Evolutionary conservation across 768 basidiomycete species (phyloP).

Genomic region (Agaricus subrufescens): DNA sequence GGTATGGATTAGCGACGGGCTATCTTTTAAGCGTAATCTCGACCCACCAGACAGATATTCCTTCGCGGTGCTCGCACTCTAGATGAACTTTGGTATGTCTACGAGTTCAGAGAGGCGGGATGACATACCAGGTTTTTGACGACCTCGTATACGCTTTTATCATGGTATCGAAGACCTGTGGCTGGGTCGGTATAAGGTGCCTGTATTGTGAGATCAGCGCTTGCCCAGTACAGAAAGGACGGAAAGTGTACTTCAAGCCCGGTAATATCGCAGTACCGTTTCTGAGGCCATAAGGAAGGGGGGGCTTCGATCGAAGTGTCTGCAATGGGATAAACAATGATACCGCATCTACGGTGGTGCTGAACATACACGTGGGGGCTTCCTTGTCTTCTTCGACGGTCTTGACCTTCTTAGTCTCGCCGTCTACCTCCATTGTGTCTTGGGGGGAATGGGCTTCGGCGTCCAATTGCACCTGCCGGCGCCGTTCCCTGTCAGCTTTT

Average conservation of each 20-base stretch:
- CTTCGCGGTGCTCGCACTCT: constrained; percentile 70
- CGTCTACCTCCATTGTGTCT: constrained; percentile 52
- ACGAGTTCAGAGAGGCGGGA: neutral
- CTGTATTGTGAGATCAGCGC: constrained; percentile 25
- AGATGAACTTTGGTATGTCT: neutral
- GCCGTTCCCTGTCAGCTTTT: constrained; percentile 57
- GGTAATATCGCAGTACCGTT: constrained; percentile 83
- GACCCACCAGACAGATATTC: constrained; percentile 65
- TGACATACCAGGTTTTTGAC: constrained; percentile 64
- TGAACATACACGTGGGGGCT: constrained; percentile 59
- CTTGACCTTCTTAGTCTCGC: constrained; percentile 16
- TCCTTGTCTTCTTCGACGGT: constrained; percentile 40
- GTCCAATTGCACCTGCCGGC: constrained; percentile 45
- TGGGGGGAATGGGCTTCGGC: constrained; percentile 7
- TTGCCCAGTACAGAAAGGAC: neutral
- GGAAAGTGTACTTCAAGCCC: constrained; percentile 58
- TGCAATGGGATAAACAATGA: constrained; percentile 20
- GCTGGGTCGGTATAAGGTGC: constrained; percentile 83
- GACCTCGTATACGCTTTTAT: constrained; percentile 83
- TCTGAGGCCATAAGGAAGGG: constrained; percentile 72
- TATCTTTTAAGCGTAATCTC: constrained; percentile 10
- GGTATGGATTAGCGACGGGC: neutral
- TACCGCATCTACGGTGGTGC: neutral
- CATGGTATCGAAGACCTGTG: constrained; percentile 76
- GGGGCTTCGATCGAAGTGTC: constrained; percentile 83